Conservation (phyloP, 805 yeast genomes). For the Saccharomycopsis guyanensis region DNA sequence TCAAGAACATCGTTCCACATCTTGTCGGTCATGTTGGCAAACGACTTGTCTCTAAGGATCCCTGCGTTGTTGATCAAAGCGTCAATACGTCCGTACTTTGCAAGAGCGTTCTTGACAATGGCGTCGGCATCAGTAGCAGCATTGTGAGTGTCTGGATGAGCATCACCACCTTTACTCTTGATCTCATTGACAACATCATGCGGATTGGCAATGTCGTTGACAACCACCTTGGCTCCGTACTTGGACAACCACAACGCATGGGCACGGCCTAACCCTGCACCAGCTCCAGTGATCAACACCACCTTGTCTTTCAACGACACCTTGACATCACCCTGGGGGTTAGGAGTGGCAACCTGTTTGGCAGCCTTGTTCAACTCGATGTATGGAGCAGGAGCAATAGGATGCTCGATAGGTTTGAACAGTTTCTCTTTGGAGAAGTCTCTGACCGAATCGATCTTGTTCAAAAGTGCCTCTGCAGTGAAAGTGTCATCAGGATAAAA, state of each 20-base stretch:
- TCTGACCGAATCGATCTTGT: constrained; percentile 53
- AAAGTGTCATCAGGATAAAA: constrained; percentile 71
- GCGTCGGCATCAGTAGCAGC: constrained; percentile 68
- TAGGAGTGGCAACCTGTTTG: constrained; percentile 44
- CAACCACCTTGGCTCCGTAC: constrained; percentile 92
- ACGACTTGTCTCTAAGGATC: constrained; percentile 81
- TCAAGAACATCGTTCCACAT: constrained; percentile 78
- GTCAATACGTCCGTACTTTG: constrained; percentile 75
- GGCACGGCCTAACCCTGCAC: constrained; percentile 87
- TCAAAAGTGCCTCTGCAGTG: constrained; percentile 79
- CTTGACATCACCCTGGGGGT: constrained; percentile 43
- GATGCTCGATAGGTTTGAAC: constrained; percentile 54
- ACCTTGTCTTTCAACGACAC: constrained; percentile 74
- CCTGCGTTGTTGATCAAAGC: constrained; percentile 91
- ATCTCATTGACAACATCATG: constrained; percentile 68
- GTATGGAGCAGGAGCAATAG: constrained; percentile 67
- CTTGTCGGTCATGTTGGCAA: constrained; percentile 71
- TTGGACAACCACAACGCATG: constrained; percentile 81
- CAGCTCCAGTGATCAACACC: constrained; percentile 91
- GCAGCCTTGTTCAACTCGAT: constrained; percentile 47
- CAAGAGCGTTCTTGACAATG: constrained; percentile 70
- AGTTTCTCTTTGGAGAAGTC: constrained; percentile 50
- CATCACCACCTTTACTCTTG: constrained; percentile 61
- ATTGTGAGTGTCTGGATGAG: constrained; percentile 77
- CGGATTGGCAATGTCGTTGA: constrained; percentile 82